phyloP scores from a whole-genome alignment of 1,139 yeast species.

The Saccharomyces pastorianus region DNA sequence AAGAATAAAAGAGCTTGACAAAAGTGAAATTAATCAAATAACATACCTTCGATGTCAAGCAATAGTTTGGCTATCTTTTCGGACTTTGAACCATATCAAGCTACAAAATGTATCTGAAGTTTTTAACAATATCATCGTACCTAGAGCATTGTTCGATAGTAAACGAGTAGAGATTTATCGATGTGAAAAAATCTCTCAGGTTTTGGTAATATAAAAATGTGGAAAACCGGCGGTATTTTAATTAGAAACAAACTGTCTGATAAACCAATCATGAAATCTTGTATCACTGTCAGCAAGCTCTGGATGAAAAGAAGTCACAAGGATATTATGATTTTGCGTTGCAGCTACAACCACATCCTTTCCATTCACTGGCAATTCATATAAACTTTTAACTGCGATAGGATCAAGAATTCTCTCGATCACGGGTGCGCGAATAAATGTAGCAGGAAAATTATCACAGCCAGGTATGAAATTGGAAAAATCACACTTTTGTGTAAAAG shows the following conservation, averaged over 20 bases:
- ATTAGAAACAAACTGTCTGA: conserved; percentile 43
- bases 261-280: conserved; percentile 66
- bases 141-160: conserved; percentile 16
- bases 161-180: conserved; percentile 11
- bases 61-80: conserved; percentile 10
- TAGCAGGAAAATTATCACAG: conserved; percentile 44
- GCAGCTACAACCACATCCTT: conserved; percentile 55
- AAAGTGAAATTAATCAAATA: not conserved
- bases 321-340: conserved; percentile 48
- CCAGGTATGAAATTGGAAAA: conserved; percentile 39
- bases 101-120: conserved; percentile 11
- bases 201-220: conserved; percentile 3
- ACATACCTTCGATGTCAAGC: conserved; percentile 8
- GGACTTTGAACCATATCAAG: conserved; percentile 14
- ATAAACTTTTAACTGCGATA: conserved; percentile 38
- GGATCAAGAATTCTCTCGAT: conserved; percentile 39
- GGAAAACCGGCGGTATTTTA: not conserved
- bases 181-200: conserved; percentile 6
- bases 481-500: conserved; percentile 48
- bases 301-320: conserved; percentile 81
- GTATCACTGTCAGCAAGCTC: conserved; percentile 50
- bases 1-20: not conserved
- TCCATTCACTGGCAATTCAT: conserved; percentile 32
- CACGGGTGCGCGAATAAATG: conserved; percentile 76
- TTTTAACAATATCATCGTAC: conserved; percentile 13